These are phyloP conservation scores for Phoma sp. DNA, from an alignment of 2,329 filamentous ascomycete genomes.

Conservation along the genomic window DNA sequence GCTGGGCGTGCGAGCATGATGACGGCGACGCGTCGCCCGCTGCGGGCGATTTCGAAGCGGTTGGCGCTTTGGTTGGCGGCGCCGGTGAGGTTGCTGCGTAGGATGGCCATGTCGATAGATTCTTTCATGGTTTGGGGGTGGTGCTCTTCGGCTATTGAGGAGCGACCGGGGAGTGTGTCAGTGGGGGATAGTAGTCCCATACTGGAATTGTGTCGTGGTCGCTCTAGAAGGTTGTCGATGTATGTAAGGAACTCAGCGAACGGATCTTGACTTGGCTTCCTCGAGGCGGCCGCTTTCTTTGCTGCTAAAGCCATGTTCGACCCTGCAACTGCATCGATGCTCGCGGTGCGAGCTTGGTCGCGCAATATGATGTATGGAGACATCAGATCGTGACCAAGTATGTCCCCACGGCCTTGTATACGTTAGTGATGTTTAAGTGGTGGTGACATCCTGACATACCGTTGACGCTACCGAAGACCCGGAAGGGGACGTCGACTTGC, in stretches of 20 bases:
- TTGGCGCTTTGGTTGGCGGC: constrained; percentile 82
- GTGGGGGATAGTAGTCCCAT: constrained; percentile 74
- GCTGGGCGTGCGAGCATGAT: constrained; percentile 87
- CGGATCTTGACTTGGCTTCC: constrained; percentile 52
- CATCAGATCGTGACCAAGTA: constrained; percentile 93
- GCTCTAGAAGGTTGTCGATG: constrained; percentile 56
- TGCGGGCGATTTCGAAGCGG: constrained; percentile 91
- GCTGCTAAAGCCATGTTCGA: constrained; percentile 18
- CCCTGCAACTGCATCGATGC: constrained; percentile 34
- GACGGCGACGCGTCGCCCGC: constrained; percentile 88
- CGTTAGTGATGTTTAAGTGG: constrained; percentile 23
- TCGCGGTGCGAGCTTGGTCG: constrained; percentile 71
- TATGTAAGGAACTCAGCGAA: constrained; percentile 47
- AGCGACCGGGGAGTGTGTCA: constrained; percentile 55
- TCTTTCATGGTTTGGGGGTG: constrained; percentile 71
- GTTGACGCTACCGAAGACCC: constrained; percentile 92
- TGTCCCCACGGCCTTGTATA: constrained; percentile 70
- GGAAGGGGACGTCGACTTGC: constrained; percentile 90
- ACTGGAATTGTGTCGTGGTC: constrained; percentile 41
- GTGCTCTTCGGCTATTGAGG: constrained; percentile 63
- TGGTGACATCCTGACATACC: constrained; percentile 47
- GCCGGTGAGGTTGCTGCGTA: constrained; percentile 66
- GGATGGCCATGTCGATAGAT: constrained; percentile 87
- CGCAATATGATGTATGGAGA: constrained; percentile 87
- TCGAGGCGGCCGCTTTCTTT: constrained; percentile 27